These are phyloP conservation scores for Starmerella bacillaris DNA, from an alignment of 805 yeast genomes.

Conservation along the genomic window DNA sequence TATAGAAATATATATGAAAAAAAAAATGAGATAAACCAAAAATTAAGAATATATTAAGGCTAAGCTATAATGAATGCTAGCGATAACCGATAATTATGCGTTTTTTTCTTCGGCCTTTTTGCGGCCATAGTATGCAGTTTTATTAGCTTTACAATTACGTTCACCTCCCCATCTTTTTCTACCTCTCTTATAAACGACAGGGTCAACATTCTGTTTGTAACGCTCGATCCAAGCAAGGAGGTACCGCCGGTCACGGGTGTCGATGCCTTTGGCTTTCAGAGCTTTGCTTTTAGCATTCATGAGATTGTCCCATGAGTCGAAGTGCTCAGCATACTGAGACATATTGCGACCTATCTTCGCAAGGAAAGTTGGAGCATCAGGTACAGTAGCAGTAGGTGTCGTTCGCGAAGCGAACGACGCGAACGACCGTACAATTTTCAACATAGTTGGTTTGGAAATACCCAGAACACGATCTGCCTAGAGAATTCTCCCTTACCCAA, in stretches of 20 bases:
- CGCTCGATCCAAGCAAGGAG: conserved; percentile 56
- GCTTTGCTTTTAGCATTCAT: conserved; percentile 36
- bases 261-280: conserved; percentile 64
- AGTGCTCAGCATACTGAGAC: conserved; percentile 45
- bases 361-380: conserved; percentile 60
- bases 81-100: too few relatives aligned
- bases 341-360: conserved; percentile 61
- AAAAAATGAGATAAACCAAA: too few relatives aligned
- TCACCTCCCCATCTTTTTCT: conserved; percentile 77
- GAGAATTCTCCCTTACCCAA: too few relatives aligned
- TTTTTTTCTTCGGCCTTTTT: conserved; percentile 13
- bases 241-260: conserved; percentile 45
- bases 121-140: conserved; percentile 29
- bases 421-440: neutral
- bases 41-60: too few relatives aligned
- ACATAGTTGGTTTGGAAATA: too few relatives aligned
- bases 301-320: conserved; percentile 58
- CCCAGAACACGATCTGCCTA: too few relatives aligned
- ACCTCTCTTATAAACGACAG: conserved; percentile 44
- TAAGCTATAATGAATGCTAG: too few relatives aligned
- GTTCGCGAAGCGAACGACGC: neutral
- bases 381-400: conserved; percentile 34
- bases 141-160: conserved; percentile 49
- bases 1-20: too few relatives aligned
- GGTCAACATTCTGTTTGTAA: conserved; percentile 37